A percentile compares a stretch with the other conserved stretches of the same genome.
These are phyloP conservation scores for Cyclotella choctawhatcheeana DNA, from an alignment of 108 stramenopile genomes.

Conservation along the genomic window DNA sequence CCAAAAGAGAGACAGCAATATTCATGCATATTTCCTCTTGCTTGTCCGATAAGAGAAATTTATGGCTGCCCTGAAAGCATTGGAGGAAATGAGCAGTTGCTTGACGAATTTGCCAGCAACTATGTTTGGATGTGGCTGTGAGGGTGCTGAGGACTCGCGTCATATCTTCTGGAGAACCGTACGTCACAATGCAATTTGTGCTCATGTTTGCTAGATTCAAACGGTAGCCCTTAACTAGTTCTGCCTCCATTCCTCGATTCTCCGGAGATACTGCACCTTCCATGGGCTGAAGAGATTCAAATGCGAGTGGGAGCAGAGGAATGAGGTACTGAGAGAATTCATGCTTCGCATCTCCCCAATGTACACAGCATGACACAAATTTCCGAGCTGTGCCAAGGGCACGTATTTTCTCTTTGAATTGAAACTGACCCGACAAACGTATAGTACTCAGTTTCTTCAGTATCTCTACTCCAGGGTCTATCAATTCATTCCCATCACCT, in stretches of 20 bases:
- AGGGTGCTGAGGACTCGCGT: slow-evolving; percentile 61
- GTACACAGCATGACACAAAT: slow-evolving; percentile 83
- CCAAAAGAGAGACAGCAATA: slow-evolving; percentile 70
- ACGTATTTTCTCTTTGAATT: slow-evolving; percentile 71
- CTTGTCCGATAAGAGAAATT: slow-evolving; percentile 73
- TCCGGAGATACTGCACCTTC: slow-evolving; percentile 67
- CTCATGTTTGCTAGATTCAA: slow-evolving; percentile 81
- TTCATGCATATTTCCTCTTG: slow-evolving; percentile 56
- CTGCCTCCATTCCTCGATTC: slow-evolving; percentile 78
- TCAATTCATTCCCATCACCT: slow-evolving; percentile 13
- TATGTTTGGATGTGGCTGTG: slow-evolving; percentile 58
- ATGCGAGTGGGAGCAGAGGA: slow-evolving; percentile 79
- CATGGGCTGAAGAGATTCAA: slow-evolving; percentile 68
- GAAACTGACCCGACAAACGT: slow-evolving; percentile 30
- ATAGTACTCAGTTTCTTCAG: slow-evolving; percentile 60
- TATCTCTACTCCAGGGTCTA: slow-evolving; percentile 67
- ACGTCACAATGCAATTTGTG: slow-evolving; percentile 67
- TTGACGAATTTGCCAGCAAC: slow-evolving; percentile 89
- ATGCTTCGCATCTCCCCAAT: slow-evolving; percentile 82
- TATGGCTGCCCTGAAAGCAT: slow-evolving; percentile 86
- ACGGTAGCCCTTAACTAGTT: slow-evolving; percentile 83
- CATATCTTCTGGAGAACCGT: slow-evolving; percentile 67
- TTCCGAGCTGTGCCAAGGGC: slow-evolving; percentile 82
- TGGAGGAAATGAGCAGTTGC: slow-evolving; percentile 82
- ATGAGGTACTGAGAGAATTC: slow-evolving; percentile 80